Conservation (phyloP, 2,329 filamentous ascomycete species). For the Sordariomycetes sp. region DNA sequence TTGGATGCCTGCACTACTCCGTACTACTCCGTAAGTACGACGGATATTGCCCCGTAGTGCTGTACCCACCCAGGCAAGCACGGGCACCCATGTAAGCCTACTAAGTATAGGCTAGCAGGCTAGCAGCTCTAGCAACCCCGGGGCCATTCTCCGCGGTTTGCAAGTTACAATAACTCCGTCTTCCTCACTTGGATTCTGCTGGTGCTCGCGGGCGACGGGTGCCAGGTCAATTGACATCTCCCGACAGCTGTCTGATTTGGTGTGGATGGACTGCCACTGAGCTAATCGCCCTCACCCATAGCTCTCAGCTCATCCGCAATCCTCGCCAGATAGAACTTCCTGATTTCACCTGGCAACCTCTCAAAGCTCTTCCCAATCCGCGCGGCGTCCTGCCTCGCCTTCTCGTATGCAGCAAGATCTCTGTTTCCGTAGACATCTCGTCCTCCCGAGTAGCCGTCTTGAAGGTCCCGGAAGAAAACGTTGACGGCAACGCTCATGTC, state of each 20-base stretch:
- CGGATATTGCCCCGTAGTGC: no score
- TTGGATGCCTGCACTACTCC: no score
- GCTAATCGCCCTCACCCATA: not conserved
- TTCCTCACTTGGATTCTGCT: no score
- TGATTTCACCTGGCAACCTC: slow-evolving; percentile 54
- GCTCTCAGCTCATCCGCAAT: slow-evolving; percentile 56
- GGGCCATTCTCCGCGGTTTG: no score
- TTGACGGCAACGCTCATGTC: slow-evolving; percentile 72
- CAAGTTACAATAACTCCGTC: no score
- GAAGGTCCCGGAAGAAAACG: slow-evolving; percentile 72
- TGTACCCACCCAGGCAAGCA: no score
- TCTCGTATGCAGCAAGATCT: slow-evolving; percentile 78
- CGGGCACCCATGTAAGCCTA: no score
- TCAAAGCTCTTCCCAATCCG: slow-evolving; percentile 58
- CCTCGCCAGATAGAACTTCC: slow-evolving; percentile 66
- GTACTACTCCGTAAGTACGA: no score
- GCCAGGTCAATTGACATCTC: no score
- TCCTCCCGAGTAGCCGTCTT: slow-evolving; percentile 59
- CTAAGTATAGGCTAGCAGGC: no score
- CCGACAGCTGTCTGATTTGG: not conserved
- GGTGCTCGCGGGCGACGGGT: no score
- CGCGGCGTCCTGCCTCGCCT: slow-evolving; percentile 62
- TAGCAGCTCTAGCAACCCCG: no score
- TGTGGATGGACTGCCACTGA: not conserved
- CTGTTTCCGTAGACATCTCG: slow-evolving; percentile 83